These are phyloP conservation scores for Fusarium cyanostomum DNA, from an alignment of 2,329 filamentous ascomycete species.

Conservation along the genomic window DNA sequence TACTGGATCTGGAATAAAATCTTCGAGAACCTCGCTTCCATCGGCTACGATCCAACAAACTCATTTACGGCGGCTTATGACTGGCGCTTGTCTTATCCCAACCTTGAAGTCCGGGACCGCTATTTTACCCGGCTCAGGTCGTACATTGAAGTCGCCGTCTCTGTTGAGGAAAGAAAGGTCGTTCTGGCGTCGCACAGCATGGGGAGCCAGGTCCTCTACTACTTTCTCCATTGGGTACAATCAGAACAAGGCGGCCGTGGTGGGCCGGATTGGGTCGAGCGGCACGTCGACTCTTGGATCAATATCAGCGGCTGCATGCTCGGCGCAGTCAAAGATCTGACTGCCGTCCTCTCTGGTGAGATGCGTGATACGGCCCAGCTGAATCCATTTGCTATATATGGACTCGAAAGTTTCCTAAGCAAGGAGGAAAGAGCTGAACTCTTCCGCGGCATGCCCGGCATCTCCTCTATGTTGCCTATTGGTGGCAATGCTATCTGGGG, in stretches of 20 bases:
- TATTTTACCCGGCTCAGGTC: constrained; percentile 93
- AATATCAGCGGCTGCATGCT: constrained; percentile 99
- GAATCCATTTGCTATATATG: constrained; percentile 95
- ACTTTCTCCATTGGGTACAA: constrained; percentile 83
- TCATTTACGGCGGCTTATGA: constrained; percentile 80
- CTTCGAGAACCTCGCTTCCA: constrained; percentile 92
- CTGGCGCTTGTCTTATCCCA: constrained; percentile 90
- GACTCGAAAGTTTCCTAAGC: constrained; percentile 92
- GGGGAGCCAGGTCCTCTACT: constrained; percentile 95
- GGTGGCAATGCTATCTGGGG: constrained; percentile 97
- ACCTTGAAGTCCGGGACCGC: constrained; percentile 89
- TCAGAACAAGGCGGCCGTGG: constrained; percentile 80
- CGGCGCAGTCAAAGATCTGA: constrained; percentile 88
- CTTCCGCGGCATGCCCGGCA: constrained; percentile 95
- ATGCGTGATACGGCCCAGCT: constrained; percentile 99
- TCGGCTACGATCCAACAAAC: constrained; percentile 91
- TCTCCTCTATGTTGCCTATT: constrained; percentile 95
- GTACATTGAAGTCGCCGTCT: constrained; percentile 85
- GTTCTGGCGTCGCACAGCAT: constrained; percentile 94
- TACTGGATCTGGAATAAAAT: constrained; percentile 99
- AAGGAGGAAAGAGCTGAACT: constrained; percentile 91
- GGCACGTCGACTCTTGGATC: constrained; percentile 92
- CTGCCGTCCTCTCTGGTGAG: constrained; percentile 91
- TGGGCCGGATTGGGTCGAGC: constrained; percentile 89
- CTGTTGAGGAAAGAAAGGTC: constrained; percentile 79